Evolutionary conservation across 495 filamentous ascomycete genomes (phyloP).

Genomic region (Penicillium coffeae): DNA sequence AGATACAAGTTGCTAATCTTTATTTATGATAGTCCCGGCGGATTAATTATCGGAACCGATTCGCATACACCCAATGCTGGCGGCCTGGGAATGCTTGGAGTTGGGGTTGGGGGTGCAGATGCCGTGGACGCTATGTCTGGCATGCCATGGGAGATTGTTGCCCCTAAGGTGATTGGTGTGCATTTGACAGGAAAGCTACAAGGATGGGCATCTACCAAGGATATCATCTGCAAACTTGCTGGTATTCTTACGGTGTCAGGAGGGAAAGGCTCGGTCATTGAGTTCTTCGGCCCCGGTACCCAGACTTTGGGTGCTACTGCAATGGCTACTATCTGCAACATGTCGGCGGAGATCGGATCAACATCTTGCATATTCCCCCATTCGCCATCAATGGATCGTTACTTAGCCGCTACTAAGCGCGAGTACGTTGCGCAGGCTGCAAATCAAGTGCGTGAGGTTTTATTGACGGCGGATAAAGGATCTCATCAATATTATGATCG

Average conservation of each 20-base stretch:
- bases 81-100: constrained; percentile 92
- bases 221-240: constrained; percentile 97
- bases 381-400: constrained; percentile 98
- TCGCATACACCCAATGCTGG: constrained; percentile 98
- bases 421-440: constrained; percentile 80
- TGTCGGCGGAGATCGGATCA: constrained; percentile 91
- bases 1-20: too few relatives aligned
- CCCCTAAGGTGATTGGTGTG: constrained; percentile 95
- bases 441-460: constrained; percentile 87
- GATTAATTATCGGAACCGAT: constrained; percentile 96
- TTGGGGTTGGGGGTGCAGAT: constrained; percentile 98
- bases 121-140: constrained; percentile 98
- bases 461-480: constrained; percentile 82
- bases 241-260: constrained; percentile 97
- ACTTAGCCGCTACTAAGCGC: constrained; percentile 90
- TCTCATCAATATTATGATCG: constrained; percentile 99
- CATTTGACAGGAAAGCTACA: constrained; percentile 84
- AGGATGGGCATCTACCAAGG: constrained; percentile 95
- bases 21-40: constrained; percentile 98
- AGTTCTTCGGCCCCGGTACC: constrained; percentile 88
- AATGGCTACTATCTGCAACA: constrained; percentile 72
- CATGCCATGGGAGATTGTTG: constrained; percentile 97
- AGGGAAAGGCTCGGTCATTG: constrained; percentile 93
- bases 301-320: constrained; percentile 63
- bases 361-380: constrained; percentile 97